Conservation (phyloP, 176 grass and related monocot species). For the Chloris gayana region DNA sequence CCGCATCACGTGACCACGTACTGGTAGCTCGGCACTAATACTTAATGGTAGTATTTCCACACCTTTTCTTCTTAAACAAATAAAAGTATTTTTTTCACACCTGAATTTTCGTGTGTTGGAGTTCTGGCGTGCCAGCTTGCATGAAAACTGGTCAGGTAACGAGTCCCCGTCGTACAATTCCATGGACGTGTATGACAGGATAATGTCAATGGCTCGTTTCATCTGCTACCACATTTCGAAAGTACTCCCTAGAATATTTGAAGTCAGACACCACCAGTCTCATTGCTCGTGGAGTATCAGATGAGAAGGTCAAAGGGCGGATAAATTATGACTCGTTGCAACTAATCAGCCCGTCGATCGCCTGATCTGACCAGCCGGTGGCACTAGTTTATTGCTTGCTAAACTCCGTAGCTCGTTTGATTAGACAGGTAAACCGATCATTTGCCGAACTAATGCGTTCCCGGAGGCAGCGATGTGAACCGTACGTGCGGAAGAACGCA, state of each 20-base stretch:
- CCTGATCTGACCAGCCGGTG: slow-evolving; percentile 6
- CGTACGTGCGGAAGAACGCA: not conserved
- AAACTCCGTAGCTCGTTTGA: not conserved
- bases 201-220: slow-evolving; percentile 28
- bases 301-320: not conserved
- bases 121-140: not conserved
- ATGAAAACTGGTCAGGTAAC: not conserved
- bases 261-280: not conserved
- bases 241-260: not conserved
- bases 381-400: not conserved
- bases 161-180: slow-evolving; percentile 14
- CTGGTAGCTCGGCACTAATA: too few species aligned
- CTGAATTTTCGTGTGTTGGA: not conserved
- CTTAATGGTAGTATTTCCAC: too few species aligned
- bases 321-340: slow-evolving; percentile 2
- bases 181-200: not conserved
- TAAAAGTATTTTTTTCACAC: not conserved
- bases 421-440: not conserved
- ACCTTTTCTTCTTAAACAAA: too few species aligned
- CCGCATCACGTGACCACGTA: too few species aligned
- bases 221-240: slow-evolving; percentile 13
- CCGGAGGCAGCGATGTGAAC: slow-evolving; percentile 4
- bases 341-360: not conserved
- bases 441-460: not conserved
- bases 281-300: not conserved